These are phyloP conservation scores for Schwanniomyces sp. DNA, from an alignment of 805 yeast genomes.

Conservation along the genomic window DNA sequence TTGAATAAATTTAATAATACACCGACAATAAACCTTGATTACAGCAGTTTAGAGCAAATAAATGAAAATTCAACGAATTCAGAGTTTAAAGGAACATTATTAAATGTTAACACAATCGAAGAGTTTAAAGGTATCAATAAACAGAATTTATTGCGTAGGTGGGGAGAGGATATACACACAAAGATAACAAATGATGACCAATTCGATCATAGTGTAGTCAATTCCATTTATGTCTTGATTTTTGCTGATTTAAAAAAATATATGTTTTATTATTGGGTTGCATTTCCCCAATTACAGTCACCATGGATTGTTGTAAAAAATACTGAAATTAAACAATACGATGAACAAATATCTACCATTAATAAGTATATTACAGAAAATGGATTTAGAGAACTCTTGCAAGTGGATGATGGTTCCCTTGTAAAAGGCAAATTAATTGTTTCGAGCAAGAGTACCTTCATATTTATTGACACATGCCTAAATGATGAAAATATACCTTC, in stretches of 20 bases:
- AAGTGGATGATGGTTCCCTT: conserved; percentile 7
- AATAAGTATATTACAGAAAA: neutral
- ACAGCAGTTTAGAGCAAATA: conserved; percentile 24
- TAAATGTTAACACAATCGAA: conserved; percentile 80
- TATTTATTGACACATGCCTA: conserved; percentile 33
- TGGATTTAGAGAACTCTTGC: conserved; percentile 10
- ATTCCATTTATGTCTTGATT: conserved; percentile 44
- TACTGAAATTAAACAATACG: neutral
- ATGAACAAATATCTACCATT: neutral
- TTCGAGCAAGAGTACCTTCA: conserved; percentile 13
- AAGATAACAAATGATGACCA: conserved; percentile 29
- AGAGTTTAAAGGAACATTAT: conserved; percentile 31
- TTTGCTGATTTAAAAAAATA: conserved; percentile 90
- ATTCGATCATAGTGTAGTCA: conserved; percentile 31
- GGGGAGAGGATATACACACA: conserved; percentile 28
- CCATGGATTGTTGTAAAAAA: conserved; percentile 41
- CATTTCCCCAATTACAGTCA: conserved; percentile 64
- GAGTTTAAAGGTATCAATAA: conserved; percentile 77
- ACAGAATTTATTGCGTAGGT: conserved; percentile 46
- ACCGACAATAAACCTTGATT: conserved; percentile 36
- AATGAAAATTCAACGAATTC: conserved; percentile 12
- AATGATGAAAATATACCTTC: conserved; percentile 38
- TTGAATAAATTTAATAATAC: conserved; percentile 34
- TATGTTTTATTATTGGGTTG: conserved; percentile 87
- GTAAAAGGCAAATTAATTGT: neutral